Conservation (phyloP, 208 protist genomes). For the Jaenimonas drosophilae region DNA sequence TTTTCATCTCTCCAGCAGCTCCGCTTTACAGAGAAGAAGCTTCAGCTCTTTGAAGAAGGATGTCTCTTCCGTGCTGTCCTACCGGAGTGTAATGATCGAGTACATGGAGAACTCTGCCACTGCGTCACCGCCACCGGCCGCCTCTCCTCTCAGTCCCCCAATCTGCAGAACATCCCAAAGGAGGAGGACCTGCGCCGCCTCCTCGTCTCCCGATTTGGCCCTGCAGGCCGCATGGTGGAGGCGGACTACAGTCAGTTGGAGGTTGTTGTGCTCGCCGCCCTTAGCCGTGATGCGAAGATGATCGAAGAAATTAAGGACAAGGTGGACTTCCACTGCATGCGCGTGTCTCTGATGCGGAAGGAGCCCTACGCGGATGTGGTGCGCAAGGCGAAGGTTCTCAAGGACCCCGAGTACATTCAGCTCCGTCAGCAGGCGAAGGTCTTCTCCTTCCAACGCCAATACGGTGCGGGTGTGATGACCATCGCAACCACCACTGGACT, state of each 20-base stretch:
- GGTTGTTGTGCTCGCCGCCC: conserved; percentile 83
- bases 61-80: conserved; percentile 82
- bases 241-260: conserved; percentile 88
- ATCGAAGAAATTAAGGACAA: conserved; percentile 77
- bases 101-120: conserved; percentile 86
- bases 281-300: conserved; percentile 79
- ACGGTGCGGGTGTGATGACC: conserved; percentile 72
- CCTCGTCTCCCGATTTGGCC: conserved; percentile 78
- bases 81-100: conserved; percentile 70
- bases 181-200: conserved; percentile 77
- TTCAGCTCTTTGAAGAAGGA: conserved; percentile 87
- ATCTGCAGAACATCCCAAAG: conserved; percentile 84
- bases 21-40: conserved; percentile 85
- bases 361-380: conserved; percentile 85
- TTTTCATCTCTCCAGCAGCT: conserved; percentile 85
- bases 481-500: conserved; percentile 82
- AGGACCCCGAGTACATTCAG: conserved; percentile 81
- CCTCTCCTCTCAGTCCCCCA: conserved; percentile 82
- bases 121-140: conserved; percentile 82
- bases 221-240: conserved; percentile 79
- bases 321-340: conserved; percentile 87
- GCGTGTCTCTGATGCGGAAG: conserved; percentile 84
- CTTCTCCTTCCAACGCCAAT: conserved; percentile 89
- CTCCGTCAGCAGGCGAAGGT: conserved; percentile 88
- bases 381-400: conserved; percentile 70